Base-by-base conservation (phyloP, 129 eudicot species). In the Saussurea involucrata region DNA sequence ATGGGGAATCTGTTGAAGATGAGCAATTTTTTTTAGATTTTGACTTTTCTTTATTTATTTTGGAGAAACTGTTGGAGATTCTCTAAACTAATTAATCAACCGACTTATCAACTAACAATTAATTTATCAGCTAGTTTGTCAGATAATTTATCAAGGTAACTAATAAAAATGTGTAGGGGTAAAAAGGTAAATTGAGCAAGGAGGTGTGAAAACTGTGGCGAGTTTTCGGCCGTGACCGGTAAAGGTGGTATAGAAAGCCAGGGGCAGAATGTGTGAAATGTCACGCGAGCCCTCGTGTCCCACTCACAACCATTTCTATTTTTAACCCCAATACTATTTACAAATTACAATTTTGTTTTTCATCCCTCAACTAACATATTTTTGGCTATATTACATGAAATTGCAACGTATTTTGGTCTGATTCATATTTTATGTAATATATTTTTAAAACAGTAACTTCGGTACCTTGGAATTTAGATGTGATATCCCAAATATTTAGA, bases 181-280 rank as follows among this genome's bases (percentile, higher is more conserved):
- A 24, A 40, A 63, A 6, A 24, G 8, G 71, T 63, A 34, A 75
- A 4, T 40, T 18, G n/a, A 66, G 3, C 13, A 33, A 40, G 18
- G 28, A 64, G 61, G 79, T 25, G 69, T 63, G 71, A 75, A 68
- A 75, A 15, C 27, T 37, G 37, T 63, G 79, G 61, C 28, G 27
- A 63, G 29, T 24, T 63, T 75, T 75, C 71, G 63, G 44, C 44
- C 61, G 72, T 63, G 66, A 75, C 79, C 79, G 63, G 63, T 63
- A 71, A 63, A 63, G 42, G 71, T 61, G 60, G 37, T 22, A 68
- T 61, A 34, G 49, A 17, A 18, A 58, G 77, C 22, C 8, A 49
- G 22, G 58, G 61, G 61, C 22, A 53, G 61, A 53, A 53, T 4
- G 61, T 53, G 68, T 73, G 68, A 73, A 32, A 20, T 27, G 55